Base-by-base conservation (phyloP, 2,329 filamentous ascomycete genomes). In the Penicillium decumbens region DNA sequence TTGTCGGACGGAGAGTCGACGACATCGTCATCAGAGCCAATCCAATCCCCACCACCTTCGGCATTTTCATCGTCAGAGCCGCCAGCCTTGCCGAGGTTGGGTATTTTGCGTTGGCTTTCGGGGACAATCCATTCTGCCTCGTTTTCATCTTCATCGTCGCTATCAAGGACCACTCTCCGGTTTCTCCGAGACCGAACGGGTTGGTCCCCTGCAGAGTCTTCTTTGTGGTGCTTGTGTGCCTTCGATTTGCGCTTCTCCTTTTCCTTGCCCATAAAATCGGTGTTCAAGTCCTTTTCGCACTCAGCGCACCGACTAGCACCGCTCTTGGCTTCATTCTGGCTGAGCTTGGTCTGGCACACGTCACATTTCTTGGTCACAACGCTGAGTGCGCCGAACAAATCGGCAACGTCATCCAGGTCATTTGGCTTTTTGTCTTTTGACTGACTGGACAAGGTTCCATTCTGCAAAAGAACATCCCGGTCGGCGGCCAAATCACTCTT, bases 61-160 rank as follows among this genome's bases (percentile, higher is more conserved):
- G 87, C 88, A 64, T 95, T 82, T 67, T 95, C 89, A 55, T 95
- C 89, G 45, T 89, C 87, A n/a, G 82, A 81, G 3, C 88, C 89
- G n/a, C 89, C 89, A 39, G 88, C 87, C 65, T 84, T 87, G 41
- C 87, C 88, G 13, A 91, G 76, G n/a, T 76, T 75, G 3, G 84
- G 64, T 1, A 76, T 65, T 0, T 78, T 76, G 39, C 80, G 83
- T 62, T 93, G 77, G 8, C 80, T 77, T 49, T 87, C 83, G 0
- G 83, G 79, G 3, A 91, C 87, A 37, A 95, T 75, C 90, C 90
- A 95, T 59, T 88, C 86, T 10, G 82, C 88, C 49, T 88, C 83
- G 9, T 72, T 74, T 5, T 79, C 83, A 23, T 86, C 84, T 44
- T 81, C 80, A 20, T 82, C 78, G 43, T 81, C 78, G 44, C 77